Percentiles rank a stretch among this genome's conserved stretches.
These are phyloP conservation scores for Coelastrella sp. DNA, from an alignment of 139 green algal species.

Conservation along the genomic window DNA sequence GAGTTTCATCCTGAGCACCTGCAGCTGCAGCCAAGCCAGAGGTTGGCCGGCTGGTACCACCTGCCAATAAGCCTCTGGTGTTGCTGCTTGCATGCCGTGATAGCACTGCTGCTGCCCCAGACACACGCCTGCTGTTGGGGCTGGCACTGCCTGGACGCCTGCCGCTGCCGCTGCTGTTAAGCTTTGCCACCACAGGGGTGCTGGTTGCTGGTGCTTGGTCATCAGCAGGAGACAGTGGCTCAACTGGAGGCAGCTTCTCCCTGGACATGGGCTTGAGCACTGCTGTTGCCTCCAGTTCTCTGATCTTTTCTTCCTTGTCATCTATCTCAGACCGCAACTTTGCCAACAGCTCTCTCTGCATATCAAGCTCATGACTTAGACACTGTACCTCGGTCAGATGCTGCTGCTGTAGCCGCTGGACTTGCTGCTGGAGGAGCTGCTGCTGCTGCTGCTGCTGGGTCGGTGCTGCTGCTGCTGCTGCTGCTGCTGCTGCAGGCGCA, in stretches of 20 bases:
- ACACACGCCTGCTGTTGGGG: conserved; percentile 9
- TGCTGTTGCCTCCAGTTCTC: not conserved
- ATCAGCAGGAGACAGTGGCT: not conserved
- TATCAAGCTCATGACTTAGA: conserved; percentile 54
- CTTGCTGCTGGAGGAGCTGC: conserved; percentile 15
- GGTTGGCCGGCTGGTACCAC: not conserved
- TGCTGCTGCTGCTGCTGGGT: conserved; percentile 6
- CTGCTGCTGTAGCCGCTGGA: conserved; percentile 21
- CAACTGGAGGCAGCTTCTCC: not conserved
- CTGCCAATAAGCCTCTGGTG: not conserved
- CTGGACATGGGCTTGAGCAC: not conserved
- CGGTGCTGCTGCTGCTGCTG: conserved; percentile 25
- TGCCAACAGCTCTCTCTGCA: conserved; percentile 57
- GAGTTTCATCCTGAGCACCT: not conserved
- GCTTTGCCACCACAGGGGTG: not conserved
- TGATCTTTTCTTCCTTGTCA: conserved; percentile 3
- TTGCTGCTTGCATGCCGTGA: conserved; percentile 22
- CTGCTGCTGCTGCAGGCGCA: conserved; percentile 26
- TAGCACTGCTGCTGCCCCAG: conserved; percentile 13
- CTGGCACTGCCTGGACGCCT: conserved; percentile 22
- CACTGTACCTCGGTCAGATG: not conserved
- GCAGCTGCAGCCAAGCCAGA: conserved; percentile 8
- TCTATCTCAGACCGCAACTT: conserved; percentile 53
- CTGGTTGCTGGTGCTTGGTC: not conserved
- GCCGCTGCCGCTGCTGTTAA: not conserved